phyloP scores from a whole-genome alignment of 805 yeast species.

The Tetrapisispora fleetii region DNA sequence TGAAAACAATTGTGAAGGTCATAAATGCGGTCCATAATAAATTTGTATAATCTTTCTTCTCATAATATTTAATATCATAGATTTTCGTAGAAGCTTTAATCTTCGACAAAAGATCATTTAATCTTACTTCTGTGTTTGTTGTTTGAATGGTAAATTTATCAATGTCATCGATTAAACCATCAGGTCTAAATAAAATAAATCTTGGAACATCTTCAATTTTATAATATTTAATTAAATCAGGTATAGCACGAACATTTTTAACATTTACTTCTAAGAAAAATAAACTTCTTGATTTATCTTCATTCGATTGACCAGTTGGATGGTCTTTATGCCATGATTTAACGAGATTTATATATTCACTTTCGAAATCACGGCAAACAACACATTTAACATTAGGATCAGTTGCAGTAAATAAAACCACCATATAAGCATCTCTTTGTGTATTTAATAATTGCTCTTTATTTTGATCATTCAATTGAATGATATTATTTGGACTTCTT shows the following conservation, averaged over 20 bases:
- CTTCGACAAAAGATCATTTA: conserved; percentile 21
- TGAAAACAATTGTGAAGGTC: conserved; percentile 30
- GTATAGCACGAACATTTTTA: conserved; percentile 40
- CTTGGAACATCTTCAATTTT: conserved; percentile 71
- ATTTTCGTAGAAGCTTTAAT: conserved; percentile 19
- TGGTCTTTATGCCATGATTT: conserved; percentile 51
- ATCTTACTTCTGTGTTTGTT: conserved; percentile 29
- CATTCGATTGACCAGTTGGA: conserved; percentile 36
- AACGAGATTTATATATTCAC: conserved; percentile 53
- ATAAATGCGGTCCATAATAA: conserved; percentile 27
- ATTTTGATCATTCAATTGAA: conserved; percentile 50
- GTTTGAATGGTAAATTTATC: conserved; percentile 28
- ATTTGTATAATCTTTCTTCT: conserved; percentile 33
- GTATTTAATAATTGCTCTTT: conserved; percentile 48
- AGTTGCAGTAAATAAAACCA: conserved; percentile 68
- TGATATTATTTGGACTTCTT: conserved; percentile 30
- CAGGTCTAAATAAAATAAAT: conserved; percentile 52
- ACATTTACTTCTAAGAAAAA: conserved; percentile 73
- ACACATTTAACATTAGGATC: conserved; percentile 66
- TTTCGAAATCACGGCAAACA: conserved; percentile 61
- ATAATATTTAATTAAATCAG: conserved; percentile 35
- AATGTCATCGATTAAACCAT: conserved; percentile 29
- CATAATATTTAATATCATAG: conserved; percentile 25
- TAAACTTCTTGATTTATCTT: conserved; percentile 27
- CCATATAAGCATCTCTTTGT: conserved; percentile 55